These are phyloP conservation scores for Fusarium denticulatum DNA, from an alignment of 2,329 filamentous ascomycete species.

Conservation along the genomic window DNA sequence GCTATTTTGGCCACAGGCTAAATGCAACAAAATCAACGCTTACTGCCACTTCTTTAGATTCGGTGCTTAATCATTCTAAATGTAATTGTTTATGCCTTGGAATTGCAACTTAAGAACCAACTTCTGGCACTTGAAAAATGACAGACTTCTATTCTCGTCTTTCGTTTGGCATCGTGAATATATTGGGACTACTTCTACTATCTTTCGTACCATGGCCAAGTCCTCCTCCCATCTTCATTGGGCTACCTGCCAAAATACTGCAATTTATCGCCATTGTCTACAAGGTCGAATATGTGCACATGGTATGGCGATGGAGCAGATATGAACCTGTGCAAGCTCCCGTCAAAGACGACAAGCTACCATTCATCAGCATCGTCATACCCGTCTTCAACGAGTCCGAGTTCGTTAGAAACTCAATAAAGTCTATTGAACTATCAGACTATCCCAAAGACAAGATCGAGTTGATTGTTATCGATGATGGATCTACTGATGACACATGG, in stretches of 20 bases:
- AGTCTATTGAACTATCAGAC: not conserved
- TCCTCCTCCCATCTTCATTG: not conserved
- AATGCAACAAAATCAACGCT: not conserved
- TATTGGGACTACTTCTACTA: not conserved
- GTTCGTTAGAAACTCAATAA: not conserved
- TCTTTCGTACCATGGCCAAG: not conserved
- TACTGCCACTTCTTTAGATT: not conserved
- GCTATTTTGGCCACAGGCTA: not conserved
- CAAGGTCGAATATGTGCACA: not conserved
- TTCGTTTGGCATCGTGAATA: not conserved
- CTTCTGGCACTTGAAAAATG: rapidly evolving
- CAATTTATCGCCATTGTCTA: not conserved
- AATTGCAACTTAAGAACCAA: not conserved
- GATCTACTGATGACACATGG: not conserved
- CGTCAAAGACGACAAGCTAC: not conserved
- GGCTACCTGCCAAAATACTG: not conserved
- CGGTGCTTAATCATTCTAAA: not conserved
- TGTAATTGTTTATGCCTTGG: rapidly evolving
- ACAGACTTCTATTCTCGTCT: not conserved
- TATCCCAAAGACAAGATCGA: not conserved
- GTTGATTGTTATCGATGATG: not conserved
- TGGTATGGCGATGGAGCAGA: not conserved
- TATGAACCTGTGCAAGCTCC: not conserved
- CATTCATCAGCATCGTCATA: not conserved
- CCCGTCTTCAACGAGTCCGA: not conserved